Conservation (phyloP, 2,329 filamentous ascomycete species). For the Escovopsis weberi region DNA sequence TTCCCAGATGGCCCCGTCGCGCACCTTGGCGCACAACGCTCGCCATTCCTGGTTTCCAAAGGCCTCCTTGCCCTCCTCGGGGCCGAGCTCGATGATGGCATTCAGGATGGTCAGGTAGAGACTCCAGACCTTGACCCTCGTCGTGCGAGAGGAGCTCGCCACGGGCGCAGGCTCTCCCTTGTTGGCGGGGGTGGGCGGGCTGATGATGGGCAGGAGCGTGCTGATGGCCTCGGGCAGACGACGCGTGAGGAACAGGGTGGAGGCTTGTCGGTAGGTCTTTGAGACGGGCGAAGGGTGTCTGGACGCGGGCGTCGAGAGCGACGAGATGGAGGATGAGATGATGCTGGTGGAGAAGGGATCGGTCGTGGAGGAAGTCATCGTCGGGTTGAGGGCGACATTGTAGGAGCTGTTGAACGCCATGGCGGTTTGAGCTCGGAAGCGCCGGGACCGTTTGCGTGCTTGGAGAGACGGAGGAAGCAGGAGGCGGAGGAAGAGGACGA, state of each 20-base stretch:
- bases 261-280: slow-evolving; percentile 86
- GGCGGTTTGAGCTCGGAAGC: slow-evolving; percentile 4
- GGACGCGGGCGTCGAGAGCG: slow-evolving; percentile 44
- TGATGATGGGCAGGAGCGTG: slow-evolving; percentile 71
- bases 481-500: not conserved
- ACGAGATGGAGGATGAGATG: slow-evolving; percentile 54
- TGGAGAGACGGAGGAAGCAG: not conserved
- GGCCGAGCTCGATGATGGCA: slow-evolving; percentile 74
- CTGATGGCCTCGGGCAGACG: slow-evolving; percentile 80
- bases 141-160: slow-evolving; percentile 63
- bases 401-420: slow-evolving; percentile 33
- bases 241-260: slow-evolving; percentile 86
- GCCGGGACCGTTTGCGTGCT: not conserved
- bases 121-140: slow-evolving; percentile 92
- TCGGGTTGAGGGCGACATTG: slow-evolving; percentile 30
- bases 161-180: slow-evolving; percentile 54
- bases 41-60: slow-evolving; percentile 84
- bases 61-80: slow-evolving; percentile 76
- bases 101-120: slow-evolving; percentile 90
- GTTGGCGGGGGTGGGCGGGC: slow-evolving; percentile 34
- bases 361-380: slow-evolving; percentile 19
- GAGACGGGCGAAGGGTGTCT: slow-evolving; percentile 63
- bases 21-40: slow-evolving; percentile 64
- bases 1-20: slow-evolving; percentile 88
- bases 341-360: slow-evolving; percentile 35